A percentile compares a stretch with the other conserved stretches of the same genome.
Conservation (phyloP, 768 basidiomycete species). For the Mycena crocata region DNA sequence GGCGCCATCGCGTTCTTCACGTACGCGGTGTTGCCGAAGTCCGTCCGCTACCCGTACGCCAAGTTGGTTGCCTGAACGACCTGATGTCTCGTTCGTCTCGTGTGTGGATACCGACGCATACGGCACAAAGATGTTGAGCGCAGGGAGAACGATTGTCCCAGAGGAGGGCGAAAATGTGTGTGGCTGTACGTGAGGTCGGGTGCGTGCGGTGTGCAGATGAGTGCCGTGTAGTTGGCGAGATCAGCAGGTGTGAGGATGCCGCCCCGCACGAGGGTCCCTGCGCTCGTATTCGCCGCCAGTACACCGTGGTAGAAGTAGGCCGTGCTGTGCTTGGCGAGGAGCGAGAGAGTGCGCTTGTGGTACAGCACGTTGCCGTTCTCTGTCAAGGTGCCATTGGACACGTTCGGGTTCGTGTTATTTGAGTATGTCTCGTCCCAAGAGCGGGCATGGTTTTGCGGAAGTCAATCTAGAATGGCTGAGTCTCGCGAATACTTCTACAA, state of each 20-base stretch:
- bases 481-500: slow-evolving; percentile 41
- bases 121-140: slow-evolving; percentile 50
- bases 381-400: slow-evolving; percentile 39
- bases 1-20: slow-evolving; percentile 49
- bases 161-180: slow-evolving; percentile 47
- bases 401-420: too few relatives aligned
- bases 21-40: slow-evolving; percentile 50
- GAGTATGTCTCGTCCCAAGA: slow-evolving; percentile 51
- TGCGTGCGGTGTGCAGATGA: slow-evolving; percentile 36
- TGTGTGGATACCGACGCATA: slow-evolving; percentile 41
- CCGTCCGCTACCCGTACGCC: slow-evolving; percentile 47
- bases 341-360: slow-evolving; percentile 44
- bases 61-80: slow-evolving; percentile 50
- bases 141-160: slow-evolving; percentile 48
- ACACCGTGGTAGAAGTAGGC: slow-evolving; percentile 38
- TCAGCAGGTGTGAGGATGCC: slow-evolving; percentile 34
- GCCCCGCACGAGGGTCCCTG: slow-evolving; percentile 24
- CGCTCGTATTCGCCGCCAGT: slow-evolving; percentile 30
- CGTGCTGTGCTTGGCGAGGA: too few relatives aligned
- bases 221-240: slow-evolving; percentile 32
- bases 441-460: slow-evolving; percentile 75
- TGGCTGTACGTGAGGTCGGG: slow-evolving; percentile 45
- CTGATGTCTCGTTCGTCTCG: slow-evolving; percentile 46
- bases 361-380: slow-evolving; percentile 35
- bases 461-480: slow-evolving; percentile 68